Conservation (phyloP, 2,329 filamentous ascomycete species). For the Monilinia fructicola region DNA sequence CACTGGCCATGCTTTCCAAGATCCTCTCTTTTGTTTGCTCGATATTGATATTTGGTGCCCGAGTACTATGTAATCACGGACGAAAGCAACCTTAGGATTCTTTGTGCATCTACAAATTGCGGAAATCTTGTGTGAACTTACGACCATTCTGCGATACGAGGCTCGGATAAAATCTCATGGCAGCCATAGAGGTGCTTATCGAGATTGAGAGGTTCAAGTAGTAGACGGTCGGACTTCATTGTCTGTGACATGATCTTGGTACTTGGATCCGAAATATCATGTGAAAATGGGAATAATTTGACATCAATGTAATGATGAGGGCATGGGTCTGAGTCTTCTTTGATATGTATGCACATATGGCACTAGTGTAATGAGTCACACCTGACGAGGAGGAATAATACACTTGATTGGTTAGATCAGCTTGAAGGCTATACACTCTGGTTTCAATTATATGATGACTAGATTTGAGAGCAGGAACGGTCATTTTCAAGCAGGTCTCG, state of each 20-base stretch:
- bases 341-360: not conserved
- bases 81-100: no score
- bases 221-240: not conserved
- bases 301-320: not conserved
- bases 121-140: no score
- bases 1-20: not conserved
- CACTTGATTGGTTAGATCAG: not conserved
- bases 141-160: conserved; percentile 8
- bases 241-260: not conserved
- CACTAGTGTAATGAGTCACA: not conserved
- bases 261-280: not conserved
- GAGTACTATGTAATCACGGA: not conserved
- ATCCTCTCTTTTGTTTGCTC: conserved; percentile 6
- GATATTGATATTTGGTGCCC: not conserved
- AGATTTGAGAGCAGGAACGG: not conserved
- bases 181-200: not conserved
- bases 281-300: not conserved
- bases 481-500: not conserved
- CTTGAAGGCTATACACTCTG: not conserved
- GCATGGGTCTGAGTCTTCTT: not conserved
- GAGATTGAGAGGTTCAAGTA: conserved; percentile 9
- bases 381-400: not conserved
- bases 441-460: no score
- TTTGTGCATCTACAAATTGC: no score
- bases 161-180: conserved; percentile 2